Evolutionary conservation across 75 land plant species (phyloP).

Genomic region (Azolla pinnata): DNA sequence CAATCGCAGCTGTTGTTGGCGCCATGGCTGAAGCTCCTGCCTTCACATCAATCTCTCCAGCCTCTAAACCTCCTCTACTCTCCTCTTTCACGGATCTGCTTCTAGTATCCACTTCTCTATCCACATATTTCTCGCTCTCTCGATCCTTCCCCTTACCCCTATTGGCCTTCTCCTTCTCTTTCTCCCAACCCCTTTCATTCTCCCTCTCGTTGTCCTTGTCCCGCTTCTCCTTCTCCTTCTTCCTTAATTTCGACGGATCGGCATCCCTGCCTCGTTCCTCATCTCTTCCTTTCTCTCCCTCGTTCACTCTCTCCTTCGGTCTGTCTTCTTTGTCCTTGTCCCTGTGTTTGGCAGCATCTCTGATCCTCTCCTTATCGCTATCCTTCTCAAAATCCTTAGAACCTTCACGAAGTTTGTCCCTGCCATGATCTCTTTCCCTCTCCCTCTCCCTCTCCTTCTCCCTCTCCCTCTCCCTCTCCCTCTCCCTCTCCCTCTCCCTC

Average conservation of each 20-base stretch:
- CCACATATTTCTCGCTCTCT: not conserved
- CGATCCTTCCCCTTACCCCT: conserved; percentile 1
- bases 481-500: not conserved
- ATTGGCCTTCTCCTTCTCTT: conserved; percentile 9
- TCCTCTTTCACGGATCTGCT: conserved; percentile 53
- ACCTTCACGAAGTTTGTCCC: conserved; percentile 12
- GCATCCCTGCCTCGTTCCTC: conserved; percentile 6
- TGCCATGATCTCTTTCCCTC: not conserved
- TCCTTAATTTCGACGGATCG: conserved; percentile 7
- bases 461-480: conserved; percentile 29
- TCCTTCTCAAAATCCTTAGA: not conserved
- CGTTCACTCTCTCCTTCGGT: not conserved
- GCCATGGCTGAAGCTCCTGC: not conserved
- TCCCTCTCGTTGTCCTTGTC: conserved; percentile 9
- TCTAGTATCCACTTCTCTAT: conserved; percentile 1
- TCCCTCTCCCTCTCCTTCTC: conserved; percentile 12
- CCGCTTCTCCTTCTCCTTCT: conserved; percentile 12
- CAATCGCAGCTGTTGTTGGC: not conserved
- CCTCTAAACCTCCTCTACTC: conserved; percentile 9
- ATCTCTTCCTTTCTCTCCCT: conserved; percentile 8
- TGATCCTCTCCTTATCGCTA: not conserved
- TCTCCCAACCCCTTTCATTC: not conserved
- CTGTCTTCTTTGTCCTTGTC: not conserved
- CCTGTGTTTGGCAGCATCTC: not conserved
- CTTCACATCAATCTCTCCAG: not conserved